Base-by-base conservation (phyloP, 2,329 filamentous ascomycete species). In the Cladosporium phlei region DNA sequence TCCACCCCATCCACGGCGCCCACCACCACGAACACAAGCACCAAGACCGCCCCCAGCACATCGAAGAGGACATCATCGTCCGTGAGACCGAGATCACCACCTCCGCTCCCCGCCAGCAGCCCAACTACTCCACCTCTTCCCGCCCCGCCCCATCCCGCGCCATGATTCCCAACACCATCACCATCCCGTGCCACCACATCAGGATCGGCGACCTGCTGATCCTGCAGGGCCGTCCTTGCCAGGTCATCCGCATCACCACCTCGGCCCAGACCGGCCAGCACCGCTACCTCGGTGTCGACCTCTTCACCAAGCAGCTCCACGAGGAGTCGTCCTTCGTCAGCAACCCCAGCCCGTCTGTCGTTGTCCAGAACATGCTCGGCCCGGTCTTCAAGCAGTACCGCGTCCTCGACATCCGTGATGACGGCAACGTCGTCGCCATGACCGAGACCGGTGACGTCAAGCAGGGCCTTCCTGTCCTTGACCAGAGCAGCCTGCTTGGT, bases 311-410 rank as follows among this genome's bases (percentile, higher is more conserved):
- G 82, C 88, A 97, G 78, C 82, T 98, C 58, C 89, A 97, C 68
- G 93, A 98, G 78, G 93, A 98, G 85, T 95, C 88, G 48, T 91
- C 86, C 64, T 96, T 95, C 76, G 83, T 97, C 76, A 90, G 88
- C 74, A 94, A 95, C 85, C 93, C 93, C 57, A 88, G 86, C 58
- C 91, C 91, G 61, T 95, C 88, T 61, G 93, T 98, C 52, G 83
- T 97, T 55, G 91, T 98, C 65, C 93, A 98, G 85, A 97, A 91
- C 77, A 97, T 98, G 89, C 86, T 95, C 59, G 93, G 91, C 63
- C 93, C 93, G 55, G 83, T 97, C 77, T 96, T 97, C 88, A 97
- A 97, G 88, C 93, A 97, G 81, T 98, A 98, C 85, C 90, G 93
- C 66, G 91, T 98, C 68, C 85, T 98, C 54, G 93, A 98, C 78